phyloP scores from a whole-genome alignment of 768 basidiomycete species.

The Suillus alpinus region DNA sequence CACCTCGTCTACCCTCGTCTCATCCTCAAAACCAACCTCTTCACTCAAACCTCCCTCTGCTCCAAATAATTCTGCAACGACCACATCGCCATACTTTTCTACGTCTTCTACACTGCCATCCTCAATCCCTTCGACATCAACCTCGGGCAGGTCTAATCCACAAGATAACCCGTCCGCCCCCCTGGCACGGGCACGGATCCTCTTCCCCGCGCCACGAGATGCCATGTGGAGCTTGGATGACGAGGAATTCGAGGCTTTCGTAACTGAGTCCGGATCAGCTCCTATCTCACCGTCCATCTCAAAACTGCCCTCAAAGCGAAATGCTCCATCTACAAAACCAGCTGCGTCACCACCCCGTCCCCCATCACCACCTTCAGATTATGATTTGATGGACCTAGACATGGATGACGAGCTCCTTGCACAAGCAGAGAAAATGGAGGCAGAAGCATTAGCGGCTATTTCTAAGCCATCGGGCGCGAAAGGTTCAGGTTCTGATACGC shows the following conservation, averaged over 20 bases:
- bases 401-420: conserved; percentile 40
- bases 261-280: conserved; percentile 9
- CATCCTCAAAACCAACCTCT: conserved; percentile 7
- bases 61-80: not conserved
- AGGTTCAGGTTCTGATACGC: not conserved
- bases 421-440: conserved; percentile 31
- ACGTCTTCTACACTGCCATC: conserved; percentile 5
- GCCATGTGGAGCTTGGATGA: conserved; percentile 31
- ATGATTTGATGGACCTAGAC: conserved; percentile 32
- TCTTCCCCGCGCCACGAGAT: conserved; percentile 16
- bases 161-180: conserved; percentile 23
- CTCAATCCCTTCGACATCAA: conserved; percentile 23
- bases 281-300: conserved; percentile 7
- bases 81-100: conserved; percentile 21
- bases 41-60: conserved; percentile 10
- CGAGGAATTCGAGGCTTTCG: conserved; percentile 13
- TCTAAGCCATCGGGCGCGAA: not conserved
- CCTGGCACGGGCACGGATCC: conserved; percentile 27
- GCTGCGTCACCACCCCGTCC: conserved; percentile 6
- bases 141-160: conserved; percentile 6
- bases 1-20: conserved; percentile 12
- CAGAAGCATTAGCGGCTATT: conserved; percentile 12
- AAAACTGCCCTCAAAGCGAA: conserved; percentile 6
- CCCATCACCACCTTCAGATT: conserved; percentile 25
- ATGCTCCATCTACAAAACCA: not conserved